These are phyloP conservation scores for Blastobotrys buckinghamii DNA, from an alignment of 1,139 yeast species.

Conservation along the genomic window DNA sequence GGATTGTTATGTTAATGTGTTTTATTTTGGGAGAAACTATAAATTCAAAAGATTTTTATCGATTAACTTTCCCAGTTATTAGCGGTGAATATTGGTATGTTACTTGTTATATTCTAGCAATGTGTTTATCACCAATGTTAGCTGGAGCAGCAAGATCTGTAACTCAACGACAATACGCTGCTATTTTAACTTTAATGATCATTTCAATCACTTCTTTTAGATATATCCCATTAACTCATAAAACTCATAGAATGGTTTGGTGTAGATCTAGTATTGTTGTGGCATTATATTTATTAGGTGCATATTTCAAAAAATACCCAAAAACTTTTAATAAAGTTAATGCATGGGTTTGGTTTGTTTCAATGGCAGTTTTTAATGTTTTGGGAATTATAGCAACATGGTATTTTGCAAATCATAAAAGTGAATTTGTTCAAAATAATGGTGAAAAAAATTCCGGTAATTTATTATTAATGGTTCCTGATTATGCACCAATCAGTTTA, in stretches of 20 bases:
- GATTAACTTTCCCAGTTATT: neutral
- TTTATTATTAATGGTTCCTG: neutral
- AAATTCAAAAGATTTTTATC: neutral
- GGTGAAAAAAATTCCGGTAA: neutral
- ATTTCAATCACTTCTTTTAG: neutral
- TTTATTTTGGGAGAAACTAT: neutral
- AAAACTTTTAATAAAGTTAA: neutral
- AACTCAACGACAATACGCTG: neutral
- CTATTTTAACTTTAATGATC: neutral
- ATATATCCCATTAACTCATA: neutral
- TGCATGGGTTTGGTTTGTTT: neutral
- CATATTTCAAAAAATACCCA: slow-evolving; percentile 1
- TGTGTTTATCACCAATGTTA: slow-evolving; percentile 1
- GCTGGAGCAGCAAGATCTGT: neutral
- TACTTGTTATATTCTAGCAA: neutral
- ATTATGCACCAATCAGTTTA: neutral
- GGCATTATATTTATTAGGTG: slow-evolving; percentile 1
- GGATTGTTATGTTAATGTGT: neutral
- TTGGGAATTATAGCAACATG: neutral
- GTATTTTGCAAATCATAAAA: neutral
- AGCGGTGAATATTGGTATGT: slow-evolving; percentile 5
- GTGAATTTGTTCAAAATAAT: neutral
- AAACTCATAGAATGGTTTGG: neutral
- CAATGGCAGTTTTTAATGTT: neutral
- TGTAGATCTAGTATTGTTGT: neutral